Evolutionary conservation across 1,284 basidiomycete genomes (phyloP), one percentile per base, ranked within the genome.

Genomic region (Fomitiporia mediterranea): DNA sequence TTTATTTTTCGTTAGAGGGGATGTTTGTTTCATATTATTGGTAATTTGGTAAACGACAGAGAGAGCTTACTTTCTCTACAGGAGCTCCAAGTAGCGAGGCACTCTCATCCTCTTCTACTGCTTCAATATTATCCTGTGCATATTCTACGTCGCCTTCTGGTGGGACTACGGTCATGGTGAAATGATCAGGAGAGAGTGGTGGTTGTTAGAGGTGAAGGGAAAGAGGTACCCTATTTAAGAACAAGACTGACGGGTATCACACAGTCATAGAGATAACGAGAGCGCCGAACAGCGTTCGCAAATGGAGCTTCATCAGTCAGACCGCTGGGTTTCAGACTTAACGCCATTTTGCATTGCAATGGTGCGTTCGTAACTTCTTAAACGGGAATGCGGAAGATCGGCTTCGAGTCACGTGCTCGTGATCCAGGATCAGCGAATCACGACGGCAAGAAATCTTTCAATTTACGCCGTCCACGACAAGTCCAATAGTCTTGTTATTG

Each of bases 11-110:
- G 19, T 8, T 28, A 40, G 4, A 4, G n/a, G 9, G 15, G n/a
- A 13, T 4, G n/a, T n/a, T n/a, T 35, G 19, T 30, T 34, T 2
- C 3, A 25, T 28, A 19, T 8, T 28, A 40, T 7, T 11, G n/a
- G 9, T 17, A 28, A 13, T 4, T 1, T 30, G 44, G n/a, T 32
- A 25, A 28, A 28, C 6, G 13, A 25, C 32, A 34, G 27, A 23
- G 19, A 42, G 21, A 32, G n/a, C 1, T 37, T 25, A 50, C 55
- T 43, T 51, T 56, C 38, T 56, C 55, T 1, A 56, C 49, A 5
- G 55, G 55, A 19, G 55, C 55, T 9, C 55, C 55, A n/a, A 56
- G 23, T 1, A 53, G 37, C 11, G 37, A 25, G 9, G 5, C 27
- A 5, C 37, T 28, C 15, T 53, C 56, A 13, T 51, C 55, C 11